phyloP scores from a whole-genome alignment of 2,329 filamentous ascomycete species.

The Dactylellina haptotyla region DNA sequence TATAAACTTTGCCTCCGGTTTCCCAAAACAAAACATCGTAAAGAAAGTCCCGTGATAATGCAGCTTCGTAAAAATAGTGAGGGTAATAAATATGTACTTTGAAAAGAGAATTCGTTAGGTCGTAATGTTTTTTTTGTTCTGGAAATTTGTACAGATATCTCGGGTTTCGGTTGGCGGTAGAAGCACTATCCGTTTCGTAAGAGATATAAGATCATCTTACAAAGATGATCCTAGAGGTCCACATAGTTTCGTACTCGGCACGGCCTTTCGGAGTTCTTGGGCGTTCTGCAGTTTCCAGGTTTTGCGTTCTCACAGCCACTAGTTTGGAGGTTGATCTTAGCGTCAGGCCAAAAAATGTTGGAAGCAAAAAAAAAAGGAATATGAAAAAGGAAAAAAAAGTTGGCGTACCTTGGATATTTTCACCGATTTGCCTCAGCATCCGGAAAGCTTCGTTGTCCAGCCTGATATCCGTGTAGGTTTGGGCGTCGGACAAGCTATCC shows the following conservation, averaged over 20 bases:
- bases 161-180: background rate
- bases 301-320: constrained; percentile 31
- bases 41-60: constrained; percentile 7
- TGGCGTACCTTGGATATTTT: constrained; percentile 35
- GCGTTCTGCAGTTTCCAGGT: constrained; percentile 31
- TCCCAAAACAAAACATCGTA: constrained; percentile 2
- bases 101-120: constrained; percentile 4
- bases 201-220: constrained; percentile 16
- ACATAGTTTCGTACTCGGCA: constrained; percentile 48
- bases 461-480: constrained; percentile 49
- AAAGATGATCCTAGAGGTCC: constrained; percentile 48
- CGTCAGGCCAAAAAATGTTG: background rate
- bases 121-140: background rate
- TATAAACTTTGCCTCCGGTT: constrained; percentile 25
- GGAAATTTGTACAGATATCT: constrained; percentile 1
- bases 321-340: background rate
- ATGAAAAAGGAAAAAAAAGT: constrained; percentile 1
- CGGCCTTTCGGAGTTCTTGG: constrained; percentile 23
- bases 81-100: constrained; percentile 15
- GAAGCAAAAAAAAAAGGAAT: background rate
- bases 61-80: background rate
- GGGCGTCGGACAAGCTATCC: constrained; percentile 30
- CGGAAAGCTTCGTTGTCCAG: constrained; percentile 43
- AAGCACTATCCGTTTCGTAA: background rate
- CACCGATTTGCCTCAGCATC: constrained; percentile 41